A percentile compares a stretch with the other conserved stretches of the same genome.
Evolutionary conservation across 1,284 basidiomycete genomes (phyloP).

Genomic region (Ustilago curta): DNA sequence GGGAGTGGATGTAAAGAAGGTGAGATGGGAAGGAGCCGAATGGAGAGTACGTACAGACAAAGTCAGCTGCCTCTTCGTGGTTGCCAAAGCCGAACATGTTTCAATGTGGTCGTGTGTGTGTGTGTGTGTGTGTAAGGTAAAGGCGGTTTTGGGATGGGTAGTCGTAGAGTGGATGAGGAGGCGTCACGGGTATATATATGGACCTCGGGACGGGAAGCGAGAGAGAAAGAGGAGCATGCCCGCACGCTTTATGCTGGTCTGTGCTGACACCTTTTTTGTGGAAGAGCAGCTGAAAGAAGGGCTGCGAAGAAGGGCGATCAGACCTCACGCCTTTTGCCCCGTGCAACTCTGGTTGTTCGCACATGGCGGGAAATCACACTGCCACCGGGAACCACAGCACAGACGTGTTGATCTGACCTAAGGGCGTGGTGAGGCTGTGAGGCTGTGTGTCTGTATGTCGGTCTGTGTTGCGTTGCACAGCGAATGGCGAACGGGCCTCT

Average conservation of each 20-base stretch:
- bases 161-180: neutral
- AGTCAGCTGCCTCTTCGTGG: slow-evolving; percentile 55
- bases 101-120: too few species aligned
- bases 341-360: too few species aligned
- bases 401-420: too few species aligned
- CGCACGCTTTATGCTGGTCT: neutral
- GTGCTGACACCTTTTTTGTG: neutral
- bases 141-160: neutral
- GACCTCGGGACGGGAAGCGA: neutral
- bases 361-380: too few species aligned
- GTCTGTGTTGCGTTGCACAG: too few species aligned
- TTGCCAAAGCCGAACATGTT: slow-evolving; percentile 50
- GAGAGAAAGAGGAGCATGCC: neutral
- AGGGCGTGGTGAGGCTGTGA: too few species aligned
- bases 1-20: neutral
- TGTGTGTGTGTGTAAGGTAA: neutral
- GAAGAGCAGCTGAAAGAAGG: neutral
- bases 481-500: too few species aligned
- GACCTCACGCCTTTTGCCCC: neutral
- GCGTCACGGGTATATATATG: slow-evolving; percentile 14
- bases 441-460: too few species aligned
- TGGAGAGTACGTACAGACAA: slow-evolving; percentile 44
- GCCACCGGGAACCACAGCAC: too few species aligned
- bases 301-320: neutral
- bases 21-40: neutral